These are phyloP conservation scores for Phytophthora tubulina DNA, from an alignment of 352 stramenopile species.

Conservation along the genomic window DNA sequence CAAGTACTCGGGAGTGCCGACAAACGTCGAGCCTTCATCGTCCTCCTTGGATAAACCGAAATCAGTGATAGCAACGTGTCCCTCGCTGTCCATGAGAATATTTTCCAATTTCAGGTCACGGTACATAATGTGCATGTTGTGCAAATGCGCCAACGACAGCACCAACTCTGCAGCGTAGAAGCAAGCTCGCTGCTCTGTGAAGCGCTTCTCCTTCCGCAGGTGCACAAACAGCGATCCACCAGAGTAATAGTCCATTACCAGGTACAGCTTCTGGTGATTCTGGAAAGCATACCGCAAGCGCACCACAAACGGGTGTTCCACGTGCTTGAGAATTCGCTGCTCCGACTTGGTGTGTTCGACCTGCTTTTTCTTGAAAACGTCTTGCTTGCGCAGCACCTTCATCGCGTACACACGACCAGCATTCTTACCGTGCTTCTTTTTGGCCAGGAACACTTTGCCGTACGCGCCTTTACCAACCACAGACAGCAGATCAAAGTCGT, in stretches of 20 bases:
- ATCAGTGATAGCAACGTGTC: conserved; percentile 88
- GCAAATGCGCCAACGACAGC: conserved; percentile 84
- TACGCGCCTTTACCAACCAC: conserved; percentile 91
- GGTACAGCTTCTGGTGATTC: conserved; percentile 88
- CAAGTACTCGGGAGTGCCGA: conserved; percentile 87
- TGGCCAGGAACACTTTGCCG: conserved; percentile 88
- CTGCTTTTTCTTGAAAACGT: conserved; percentile 90
- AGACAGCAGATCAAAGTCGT: conserved; percentile 88
- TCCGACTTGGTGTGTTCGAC: conserved; percentile 91
- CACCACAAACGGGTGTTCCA: conserved; percentile 92
- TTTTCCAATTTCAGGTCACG: conserved; percentile 92
- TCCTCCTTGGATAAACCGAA: conserved; percentile 91
- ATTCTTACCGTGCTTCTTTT: conserved; percentile 81
- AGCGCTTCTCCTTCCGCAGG: conserved; percentile 79
- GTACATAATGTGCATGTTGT: conserved; percentile 92
- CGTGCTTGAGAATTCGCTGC: conserved; percentile 88
- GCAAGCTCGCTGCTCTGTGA: conserved; percentile 69
- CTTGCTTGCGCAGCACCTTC: conserved; percentile 89
- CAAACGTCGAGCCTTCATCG: conserved; percentile 85
- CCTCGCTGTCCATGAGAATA: conserved; percentile 88
- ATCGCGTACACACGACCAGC: conserved; percentile 87
- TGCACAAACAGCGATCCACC: conserved; percentile 90
- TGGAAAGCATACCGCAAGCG: conserved; percentile 90
- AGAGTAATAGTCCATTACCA: conserved; percentile 93
- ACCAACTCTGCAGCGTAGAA: conserved; percentile 91